Base-by-base conservation (phyloP, 2,329 filamentous ascomycete species). In the Ophiostoma australiae region DNA sequence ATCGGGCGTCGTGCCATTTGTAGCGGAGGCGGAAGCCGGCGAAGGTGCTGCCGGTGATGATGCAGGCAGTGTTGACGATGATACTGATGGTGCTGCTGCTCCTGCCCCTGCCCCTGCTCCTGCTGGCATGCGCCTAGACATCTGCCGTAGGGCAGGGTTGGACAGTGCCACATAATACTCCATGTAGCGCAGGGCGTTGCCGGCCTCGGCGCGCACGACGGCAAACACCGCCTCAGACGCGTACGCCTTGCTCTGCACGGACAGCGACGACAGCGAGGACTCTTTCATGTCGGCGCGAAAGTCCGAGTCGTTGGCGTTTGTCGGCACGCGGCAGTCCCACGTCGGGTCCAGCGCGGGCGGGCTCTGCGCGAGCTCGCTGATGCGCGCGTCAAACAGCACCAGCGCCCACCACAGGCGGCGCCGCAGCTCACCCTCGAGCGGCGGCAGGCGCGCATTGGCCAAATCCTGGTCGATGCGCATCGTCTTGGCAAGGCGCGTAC, bases 371-470 rank as follows among this genome's bases (percentile, higher is more conserved):
- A 89, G 76, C 73, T 89, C 86, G 73, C 83, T 78, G 15, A 87
- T 81, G 20, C 88, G 86, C 66, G 78, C 77, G 74, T 90, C 88
- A 70, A 89, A 86, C 3, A 85, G 76, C 0, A 85, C 77, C 0
- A 90, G 77, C 0, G 85, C 81, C 87, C 87, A 90, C 87, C 87
- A 90, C 0, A 90, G 80, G 44, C 87, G 79, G 39, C 87, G 83
- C 15, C 87, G 83, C 80, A 89, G 82, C 77, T 90, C 87, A 1
- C 82, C 83, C 74, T 90, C 87, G 15, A 85, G 7, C 74, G 69
- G 4, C 72, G 73, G 39, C 78, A 76, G 31, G 73, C 73, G 74
- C 84, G 85, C 76, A 1, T 76, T 67, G 17, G 76, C 73, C 0
- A 80, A 74, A 75, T 89, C 87, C 69, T 75, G 80, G 68, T 88